A percentile compares a stretch with the other conserved stretches of the same genome.
These are phyloP conservation scores for Schizophyllum amplum DNA, from an alignment of 1,284 basidiomycete species.

Conservation along the genomic window DNA sequence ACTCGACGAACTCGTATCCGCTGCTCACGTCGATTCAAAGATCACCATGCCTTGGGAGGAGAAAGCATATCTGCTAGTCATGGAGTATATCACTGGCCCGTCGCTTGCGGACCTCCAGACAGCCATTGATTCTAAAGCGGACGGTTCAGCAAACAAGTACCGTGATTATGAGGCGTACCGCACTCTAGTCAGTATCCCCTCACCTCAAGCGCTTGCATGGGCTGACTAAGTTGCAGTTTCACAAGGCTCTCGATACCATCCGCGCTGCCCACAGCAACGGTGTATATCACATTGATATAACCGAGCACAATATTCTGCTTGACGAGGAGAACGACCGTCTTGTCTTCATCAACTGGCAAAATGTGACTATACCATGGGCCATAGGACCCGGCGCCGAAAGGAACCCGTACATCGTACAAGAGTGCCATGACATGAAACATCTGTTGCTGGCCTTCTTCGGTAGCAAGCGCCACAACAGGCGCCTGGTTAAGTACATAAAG, in stretches of 20 bases:
- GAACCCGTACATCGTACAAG: background rate
- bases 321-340: background rate
- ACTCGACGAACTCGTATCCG: background rate
- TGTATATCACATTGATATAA: background rate
- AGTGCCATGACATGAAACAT: background rate
- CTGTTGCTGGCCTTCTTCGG: background rate
- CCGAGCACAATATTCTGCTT: background rate
- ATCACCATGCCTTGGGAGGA: background rate
- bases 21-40: background rate
- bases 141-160: background rate
- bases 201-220: no score
- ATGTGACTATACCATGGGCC: background rate
- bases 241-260: background rate
- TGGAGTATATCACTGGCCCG: background rate
- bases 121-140: background rate
- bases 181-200: no score
- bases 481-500: background rate
- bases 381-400: background rate
- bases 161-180: background rate
- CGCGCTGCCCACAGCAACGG: background rate
- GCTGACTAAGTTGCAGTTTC: background rate
- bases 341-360: background rate
- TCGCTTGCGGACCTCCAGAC: background rate
- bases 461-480: background rate
- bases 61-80: background rate